Base-by-base conservation (phyloP, 2,329 filamentous ascomycete genomes). In the Westerdykella aurantiaca region DNA sequence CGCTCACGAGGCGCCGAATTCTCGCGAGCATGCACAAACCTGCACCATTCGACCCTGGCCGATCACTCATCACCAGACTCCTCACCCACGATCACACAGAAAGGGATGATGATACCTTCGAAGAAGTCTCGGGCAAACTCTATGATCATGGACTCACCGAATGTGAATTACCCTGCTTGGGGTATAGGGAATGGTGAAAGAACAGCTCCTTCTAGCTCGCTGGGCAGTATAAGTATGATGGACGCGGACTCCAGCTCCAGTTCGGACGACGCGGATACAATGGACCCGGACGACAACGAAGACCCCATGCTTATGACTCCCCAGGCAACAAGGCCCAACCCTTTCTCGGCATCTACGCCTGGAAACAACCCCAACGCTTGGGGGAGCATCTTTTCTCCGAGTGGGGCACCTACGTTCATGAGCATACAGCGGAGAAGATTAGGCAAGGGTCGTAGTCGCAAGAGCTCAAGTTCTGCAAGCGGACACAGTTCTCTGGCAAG, bases 21-120 rank as follows among this genome's bases (percentile, higher is more conserved):
- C 67, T 91, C 91, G 34, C 80, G 91, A 54, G 90, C 90, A 10
- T 93, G 88, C 49, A 96, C 91, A 10, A 95, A 90, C 63, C 76
- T 98, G 17, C 93, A 97, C 69, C 93, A 97, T 68, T 96, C 91
- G 13, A 97, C 87, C 0, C 78, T 97, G 7, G 90, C 91, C 44
- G 88, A 95, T 55, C 81, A 85, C 64, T 86, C 87, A 1, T 93
- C 87, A 5, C 89, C 90, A 3, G 89, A 95, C 64, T 93, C 88
- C 0, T 96, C 90, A 0, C 93, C 93, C 0, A 90, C 85, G 11
- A 83, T 93, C 43, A 82, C 83, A 41, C 83, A 84, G 34, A 81
- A 85, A 50, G 77, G 76, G 2, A 73, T 83, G 61, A 73, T 73
- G 45, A 82, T 83, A 42, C 79, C 80, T 3, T 69, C 73, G 33